Evolutionary conservation across 768 basidiomycete species (phyloP).

Genomic region (Floccularia luteovirens): DNA sequence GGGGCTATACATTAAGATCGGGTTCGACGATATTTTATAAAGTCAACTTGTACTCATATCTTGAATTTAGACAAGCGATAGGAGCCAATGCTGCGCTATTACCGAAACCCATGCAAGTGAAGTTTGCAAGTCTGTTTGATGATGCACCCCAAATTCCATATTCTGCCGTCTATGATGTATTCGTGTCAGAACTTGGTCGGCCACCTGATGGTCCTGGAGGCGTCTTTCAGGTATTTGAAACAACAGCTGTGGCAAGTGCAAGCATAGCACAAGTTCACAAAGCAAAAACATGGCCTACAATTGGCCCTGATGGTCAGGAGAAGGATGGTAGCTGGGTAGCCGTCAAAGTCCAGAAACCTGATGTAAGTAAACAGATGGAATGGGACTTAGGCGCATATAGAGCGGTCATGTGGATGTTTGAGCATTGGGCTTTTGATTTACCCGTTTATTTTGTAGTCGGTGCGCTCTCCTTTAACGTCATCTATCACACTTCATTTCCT

Average conservation of each 20-base stretch:
- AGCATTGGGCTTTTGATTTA: constrained; percentile 76
- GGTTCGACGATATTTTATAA: constrained; percentile 18
- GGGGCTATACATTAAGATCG: constrained; percentile 82
- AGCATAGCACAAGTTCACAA: constrained; percentile 91
- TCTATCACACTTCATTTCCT: not conserved
- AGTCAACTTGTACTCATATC: constrained; percentile 1
- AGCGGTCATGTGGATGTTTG: constrained; percentile 74
- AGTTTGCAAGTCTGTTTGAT: constrained; percentile 81
- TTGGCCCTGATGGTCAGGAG: constrained; percentile 22
- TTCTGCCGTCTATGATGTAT: constrained; percentile 57
- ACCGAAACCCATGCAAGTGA: constrained; percentile 75
- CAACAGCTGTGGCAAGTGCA: constrained; percentile 75
- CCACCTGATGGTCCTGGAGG: constrained; percentile 62
- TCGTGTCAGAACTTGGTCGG: constrained; percentile 59
- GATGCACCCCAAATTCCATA: constrained; percentile 83
- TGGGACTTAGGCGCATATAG: constrained; percentile 72
- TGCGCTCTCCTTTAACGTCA: constrained; percentile 20
- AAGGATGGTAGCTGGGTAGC: constrained; percentile 66
- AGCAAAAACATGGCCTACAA: constrained; percentile 45
- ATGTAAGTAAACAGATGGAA: constrained; percentile 78
- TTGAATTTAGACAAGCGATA: constrained; percentile 52
- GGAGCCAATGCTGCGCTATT: constrained; percentile 83
- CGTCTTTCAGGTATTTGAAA: constrained; percentile 74
- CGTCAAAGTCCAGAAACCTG: constrained; percentile 91
- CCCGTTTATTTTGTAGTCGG: constrained; percentile 78